Base-by-base conservation (phyloP, 1,284 basidiomycete species). In the Sphaerobolus stellatus region DNA sequence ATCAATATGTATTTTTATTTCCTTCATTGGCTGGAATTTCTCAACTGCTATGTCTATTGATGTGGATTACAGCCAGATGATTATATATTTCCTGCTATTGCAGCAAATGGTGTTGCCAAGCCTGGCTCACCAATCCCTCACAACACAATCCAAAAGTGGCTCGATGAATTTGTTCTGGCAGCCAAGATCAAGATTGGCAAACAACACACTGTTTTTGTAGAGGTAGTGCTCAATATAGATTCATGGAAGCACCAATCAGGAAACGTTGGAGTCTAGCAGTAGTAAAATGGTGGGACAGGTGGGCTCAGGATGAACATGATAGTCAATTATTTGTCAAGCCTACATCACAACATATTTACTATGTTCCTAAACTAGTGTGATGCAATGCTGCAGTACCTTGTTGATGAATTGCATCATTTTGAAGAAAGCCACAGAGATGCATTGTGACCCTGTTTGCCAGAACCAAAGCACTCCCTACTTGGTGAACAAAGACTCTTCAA, bases 251-350 rank as follows among this genome's bases (percentile, higher is more conserved):
- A 1, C 71, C 69, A 0, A 18, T 69, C 8, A 65, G 68, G 0
- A 48, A 67, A 36, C 56, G 63, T 1, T 76, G 74, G 74, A 61
- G 66, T 0, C 52, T 75, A 6, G 61, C 52, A 6, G 63, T 52
- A 2, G 63, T 75, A 8, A 61, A 66, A 1, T 75, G 73, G 73
- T 76, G 74, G 74, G 73, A 73, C 8, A 71, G 73, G 20, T 76
- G 73, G 41, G 41, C 41, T 22, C 22, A 43, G 16, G 41, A 27
- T n/a, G 41, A 43, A 43, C 41, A 43, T 43, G 41, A 24, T 20
- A 5, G 41, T 43, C 22, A 14, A 13, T 43, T 43, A 2, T 43
- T 27, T 43, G 28, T 43, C 18, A 16, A 38, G 22, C 7, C 7
- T 38, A 22, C 7, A 4, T 38, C 22, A n/a, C 28, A 7, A 24